These are phyloP conservation scores for Apophysomyces trapeziformis DNA, from an alignment of 371 early-diverging fungal genomes.

Conservation along the genomic window DNA sequence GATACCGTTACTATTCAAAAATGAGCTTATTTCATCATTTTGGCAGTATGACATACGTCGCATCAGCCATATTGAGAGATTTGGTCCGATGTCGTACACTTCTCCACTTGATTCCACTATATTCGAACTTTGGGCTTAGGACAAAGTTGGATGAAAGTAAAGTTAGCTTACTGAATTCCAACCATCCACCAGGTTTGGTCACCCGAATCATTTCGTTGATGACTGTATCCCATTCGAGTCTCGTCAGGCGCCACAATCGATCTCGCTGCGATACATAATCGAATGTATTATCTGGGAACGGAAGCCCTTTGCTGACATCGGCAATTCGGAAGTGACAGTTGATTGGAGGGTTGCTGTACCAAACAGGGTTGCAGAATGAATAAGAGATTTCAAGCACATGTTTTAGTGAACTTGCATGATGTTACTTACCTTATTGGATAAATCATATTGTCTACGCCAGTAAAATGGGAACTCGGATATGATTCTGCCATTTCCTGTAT, in stretches of 20 bases:
- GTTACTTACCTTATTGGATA: conserved; percentile 39
- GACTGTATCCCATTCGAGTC: conserved; percentile 24
- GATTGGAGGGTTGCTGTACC: conserved; percentile 32
- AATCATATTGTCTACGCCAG: conserved; percentile 38
- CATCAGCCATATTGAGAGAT: conserved; percentile 53
- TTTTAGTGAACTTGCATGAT: background rate
- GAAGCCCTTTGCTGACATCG: conserved; percentile 34
- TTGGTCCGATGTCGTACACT: conserved; percentile 48
- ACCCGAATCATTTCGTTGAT: conserved; percentile 29
- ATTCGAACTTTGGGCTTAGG: background rate
- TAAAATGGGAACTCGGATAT: conserved; percentile 48
- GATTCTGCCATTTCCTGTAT: conserved; percentile 40
- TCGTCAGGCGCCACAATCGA: conserved; percentile 20
- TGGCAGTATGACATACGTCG: conserved; percentile 27
- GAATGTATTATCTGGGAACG: conserved; percentile 28
- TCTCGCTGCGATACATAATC: conserved; percentile 33
- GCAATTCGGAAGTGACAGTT: conserved; percentile 45
- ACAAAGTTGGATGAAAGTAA: background rate
- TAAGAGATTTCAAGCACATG: background rate
- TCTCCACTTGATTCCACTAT: conserved; percentile 30
- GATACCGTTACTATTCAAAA: conserved; percentile 40
- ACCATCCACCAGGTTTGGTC: conserved; percentile 29
- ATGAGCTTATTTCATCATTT: background rate
- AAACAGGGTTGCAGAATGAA: background rate
- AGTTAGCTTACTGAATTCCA: conserved; percentile 1